phyloP scores from a whole-genome alignment of 2,329 filamentous ascomycete genomes.

The Plectosphaerella cucumerina region DNA sequence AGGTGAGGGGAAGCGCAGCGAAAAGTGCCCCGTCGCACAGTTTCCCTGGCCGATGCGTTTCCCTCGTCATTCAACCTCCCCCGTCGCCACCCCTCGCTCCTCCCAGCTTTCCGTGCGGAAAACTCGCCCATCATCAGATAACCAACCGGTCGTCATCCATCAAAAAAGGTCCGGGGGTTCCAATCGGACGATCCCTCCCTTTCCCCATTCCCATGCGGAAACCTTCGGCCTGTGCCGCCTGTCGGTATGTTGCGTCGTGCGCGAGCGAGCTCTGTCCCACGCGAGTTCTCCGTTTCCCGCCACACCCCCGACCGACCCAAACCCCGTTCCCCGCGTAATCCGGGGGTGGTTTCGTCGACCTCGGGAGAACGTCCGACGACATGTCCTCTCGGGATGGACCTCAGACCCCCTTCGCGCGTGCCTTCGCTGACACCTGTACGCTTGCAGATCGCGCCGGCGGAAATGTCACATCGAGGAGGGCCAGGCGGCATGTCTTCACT shows the following conservation, averaged over 20 bases:
- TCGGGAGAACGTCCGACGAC: too few relatives aligned
- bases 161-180: background rate
- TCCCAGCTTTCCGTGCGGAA: background rate
- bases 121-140: background rate
- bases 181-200: background rate
- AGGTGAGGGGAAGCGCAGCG: too few relatives aligned
- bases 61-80: background rate
- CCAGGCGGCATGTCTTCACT: constrained; percentile 47
- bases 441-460: constrained; percentile 10
- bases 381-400: too few relatives aligned
- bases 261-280: background rate
- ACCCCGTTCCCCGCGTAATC: background rate
- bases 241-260: constrained; percentile 8
- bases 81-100: background rate
- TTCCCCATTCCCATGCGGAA: constrained; percentile 11
- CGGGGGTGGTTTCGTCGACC: too few relatives aligned
- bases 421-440: constrained; percentile 6
- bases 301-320: background rate
- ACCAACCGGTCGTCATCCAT: background rate
- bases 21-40: too few relatives aligned
- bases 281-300: constrained; percentile 1
- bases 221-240: constrained; percentile 14
- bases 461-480: constrained; percentile 10
- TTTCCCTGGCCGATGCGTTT: background rate
- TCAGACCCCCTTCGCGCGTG: background rate